phyloP scores from a whole-genome alignment of 768 basidiomycete species.

The Pulveroboletus sp. region DNA sequence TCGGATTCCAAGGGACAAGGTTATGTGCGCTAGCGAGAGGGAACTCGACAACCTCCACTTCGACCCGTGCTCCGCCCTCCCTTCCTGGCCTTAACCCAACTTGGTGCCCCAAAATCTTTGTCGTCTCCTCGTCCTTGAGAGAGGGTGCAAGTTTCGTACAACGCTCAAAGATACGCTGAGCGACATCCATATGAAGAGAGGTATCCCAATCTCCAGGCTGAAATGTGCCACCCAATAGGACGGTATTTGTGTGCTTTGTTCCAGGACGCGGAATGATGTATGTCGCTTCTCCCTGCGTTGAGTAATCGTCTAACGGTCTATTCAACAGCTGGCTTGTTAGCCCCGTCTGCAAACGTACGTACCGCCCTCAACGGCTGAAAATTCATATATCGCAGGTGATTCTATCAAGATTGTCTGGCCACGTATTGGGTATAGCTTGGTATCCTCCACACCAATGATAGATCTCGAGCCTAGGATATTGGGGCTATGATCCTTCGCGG shows the following conservation, averaged over 20 bases:
- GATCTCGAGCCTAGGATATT: conserved; percentile 51
- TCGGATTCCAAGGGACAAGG: conserved; percentile 16
- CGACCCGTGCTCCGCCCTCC: conserved; percentile 52
- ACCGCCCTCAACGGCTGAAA: conserved; percentile 25
- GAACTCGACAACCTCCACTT: conserved; percentile 39
- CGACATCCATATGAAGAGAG: conserved; percentile 39
- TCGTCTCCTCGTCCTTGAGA: conserved; percentile 31
- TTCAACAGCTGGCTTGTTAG: not conserved
- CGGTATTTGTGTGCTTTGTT: conserved; percentile 35
- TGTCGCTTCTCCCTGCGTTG: conserved; percentile 27
- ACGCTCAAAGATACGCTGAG: conserved; percentile 43
- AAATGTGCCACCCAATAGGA: conserved; percentile 57
- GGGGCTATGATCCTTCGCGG: not conserved
- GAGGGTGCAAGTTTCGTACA: conserved; percentile 38
- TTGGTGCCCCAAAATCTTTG: conserved; percentile 46
- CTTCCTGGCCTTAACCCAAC: conserved; percentile 57
- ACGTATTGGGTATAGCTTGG: conserved; percentile 65
- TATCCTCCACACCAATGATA: conserved; percentile 80
- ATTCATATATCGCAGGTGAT: conserved; percentile 55
- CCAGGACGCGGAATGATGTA: conserved; percentile 65
- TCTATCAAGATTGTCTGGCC: conserved; percentile 79
- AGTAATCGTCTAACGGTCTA: conserved; percentile 10
- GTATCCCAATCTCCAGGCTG: conserved; percentile 46
- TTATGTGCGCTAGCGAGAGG: conserved; percentile 25
- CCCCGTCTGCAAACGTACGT: conserved; percentile 1